These are phyloP conservation scores for Malbranchea cinnamomea DNA, from an alignment of 2,329 filamentous ascomycete species.

Conservation along the genomic window DNA sequence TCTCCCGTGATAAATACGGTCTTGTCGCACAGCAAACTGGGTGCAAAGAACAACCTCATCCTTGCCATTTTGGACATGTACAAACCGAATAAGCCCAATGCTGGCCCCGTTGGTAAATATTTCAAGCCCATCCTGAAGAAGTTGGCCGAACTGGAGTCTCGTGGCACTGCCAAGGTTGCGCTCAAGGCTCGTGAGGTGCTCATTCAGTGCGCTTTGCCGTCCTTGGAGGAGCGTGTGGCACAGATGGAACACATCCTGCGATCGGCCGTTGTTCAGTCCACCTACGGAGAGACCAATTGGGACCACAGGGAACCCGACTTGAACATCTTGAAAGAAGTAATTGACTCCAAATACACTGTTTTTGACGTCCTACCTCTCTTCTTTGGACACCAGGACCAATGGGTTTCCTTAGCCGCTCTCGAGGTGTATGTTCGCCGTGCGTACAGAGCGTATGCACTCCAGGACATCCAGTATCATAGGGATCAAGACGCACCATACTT, in stretches of 20 bases:
- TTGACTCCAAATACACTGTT: conserved; percentile 97
- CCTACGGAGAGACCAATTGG: conserved; percentile 93
- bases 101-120: conserved; percentile 76
- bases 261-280: conserved; percentile 89
- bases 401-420: conserved; percentile 83
- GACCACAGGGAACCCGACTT: conserved; percentile 87
- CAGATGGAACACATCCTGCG: conserved; percentile 99
- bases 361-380: conserved; percentile 92
- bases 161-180: conserved; percentile 80
- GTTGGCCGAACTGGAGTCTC: conserved; percentile 81
- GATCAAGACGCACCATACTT: conserved; percentile 58
- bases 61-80: conserved; percentile 88
- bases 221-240: conserved; percentile 79
- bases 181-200: conserved; percentile 94
- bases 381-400: conserved; percentile 86
- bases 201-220: conserved; percentile 92
- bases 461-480: conserved; percentile 75
- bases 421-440: conserved; percentile 94
- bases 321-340: conserved; percentile 88
- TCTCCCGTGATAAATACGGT: conserved; percentile 72
- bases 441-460: conserved; percentile 88
- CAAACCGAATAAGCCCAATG: conserved; percentile 81
- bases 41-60: conserved; percentile 84
- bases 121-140: conserved; percentile 69
- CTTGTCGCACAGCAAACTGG: conserved; percentile 83